Conservation (phyloP, 2,329 filamentous ascomycete species). For the Pseudovirgaria hyperparasitica region DNA sequence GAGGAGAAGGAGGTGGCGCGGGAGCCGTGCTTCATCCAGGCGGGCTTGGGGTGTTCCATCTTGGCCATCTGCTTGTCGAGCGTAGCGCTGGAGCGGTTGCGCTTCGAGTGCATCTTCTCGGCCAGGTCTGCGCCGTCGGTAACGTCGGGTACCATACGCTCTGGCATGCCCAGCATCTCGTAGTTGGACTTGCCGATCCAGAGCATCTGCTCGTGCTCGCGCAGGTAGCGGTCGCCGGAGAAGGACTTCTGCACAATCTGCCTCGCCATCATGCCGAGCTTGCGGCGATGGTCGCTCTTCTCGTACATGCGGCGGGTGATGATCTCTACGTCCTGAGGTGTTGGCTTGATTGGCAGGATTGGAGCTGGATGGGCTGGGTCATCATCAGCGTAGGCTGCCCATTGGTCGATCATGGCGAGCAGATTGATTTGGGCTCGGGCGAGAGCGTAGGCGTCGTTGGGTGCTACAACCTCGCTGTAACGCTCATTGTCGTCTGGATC, state of each 20-base stretch:
- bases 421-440: constrained; percentile 51
- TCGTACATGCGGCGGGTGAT: constrained; percentile 48
- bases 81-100: background rate
- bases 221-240: constrained; percentile 45
- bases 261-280: constrained; percentile 45
- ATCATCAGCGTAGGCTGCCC: constrained; percentile 46
- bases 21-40: constrained; percentile 12
- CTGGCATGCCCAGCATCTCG: constrained; percentile 18
- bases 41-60: constrained; percentile 22
- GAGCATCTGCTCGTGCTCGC: constrained; percentile 46
- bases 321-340: constrained; percentile 35
- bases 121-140: too few relatives aligned
- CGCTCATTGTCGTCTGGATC: constrained; percentile 34
- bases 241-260: constrained; percentile 47
- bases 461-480: constrained; percentile 51
- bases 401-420: constrained; percentile 48
- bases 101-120: constrained; percentile 3
- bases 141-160: constrained; percentile 10
- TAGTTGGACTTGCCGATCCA: constrained; percentile 21
- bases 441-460: constrained; percentile 48
- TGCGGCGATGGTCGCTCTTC: constrained; percentile 42
- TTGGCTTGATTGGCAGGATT: constrained; percentile 36
- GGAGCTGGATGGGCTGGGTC: constrained; percentile 23
- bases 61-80: constrained; percentile 21
- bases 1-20: constrained; percentile 19